Percentiles rank a stretch among this genome's conserved stretches.
Evolutionary conservation across 805 yeast genomes (phyloP).

Genomic region (Teunomyces lycoperdinae): DNA sequence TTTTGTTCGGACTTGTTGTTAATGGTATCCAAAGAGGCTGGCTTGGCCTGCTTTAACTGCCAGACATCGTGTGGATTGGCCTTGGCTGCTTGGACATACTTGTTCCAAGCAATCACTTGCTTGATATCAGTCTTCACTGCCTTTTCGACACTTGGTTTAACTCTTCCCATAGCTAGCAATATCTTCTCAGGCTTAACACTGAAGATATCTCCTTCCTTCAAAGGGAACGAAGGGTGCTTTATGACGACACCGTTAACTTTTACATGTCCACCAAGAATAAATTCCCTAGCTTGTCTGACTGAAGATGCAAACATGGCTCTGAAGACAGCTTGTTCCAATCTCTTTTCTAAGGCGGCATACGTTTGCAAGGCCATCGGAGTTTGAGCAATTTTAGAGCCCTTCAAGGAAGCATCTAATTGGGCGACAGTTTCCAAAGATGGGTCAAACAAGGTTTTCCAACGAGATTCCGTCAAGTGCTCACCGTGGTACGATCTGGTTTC

Average conservation of each 20-base stretch:
- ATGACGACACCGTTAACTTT: slow-evolving; percentile 80
- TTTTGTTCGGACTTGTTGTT: slow-evolving; percentile 10
- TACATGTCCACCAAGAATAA: slow-evolving; percentile 76
- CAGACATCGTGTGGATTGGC: slow-evolving; percentile 57
- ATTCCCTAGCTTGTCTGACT: slow-evolving; percentile 90
- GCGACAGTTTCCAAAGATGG: slow-evolving; percentile 80
- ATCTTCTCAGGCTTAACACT: slow-evolving; percentile 84
- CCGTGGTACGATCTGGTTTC: slow-evolving; percentile 96
- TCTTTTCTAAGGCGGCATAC: slow-evolving; percentile 79
- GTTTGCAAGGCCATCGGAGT: slow-evolving; percentile 90
- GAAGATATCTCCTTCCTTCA: slow-evolving; percentile 84
- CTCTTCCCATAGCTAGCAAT: slow-evolving; percentile 76
- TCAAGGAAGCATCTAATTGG: slow-evolving; percentile 77
- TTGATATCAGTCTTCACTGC: slow-evolving; percentile 67
- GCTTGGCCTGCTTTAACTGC: slow-evolving; percentile 45
- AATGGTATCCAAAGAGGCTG: slow-evolving; percentile 32
- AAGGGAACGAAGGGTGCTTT: slow-evolving; percentile 72
- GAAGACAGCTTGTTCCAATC: slow-evolving; percentile 87
- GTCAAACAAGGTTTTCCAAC: slow-evolving; percentile 72
- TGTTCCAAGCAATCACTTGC: slow-evolving; percentile 76
- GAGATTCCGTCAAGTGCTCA: slow-evolving; percentile 80
- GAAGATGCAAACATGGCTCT: slow-evolving; percentile 93
- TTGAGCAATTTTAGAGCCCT: slow-evolving; percentile 50
- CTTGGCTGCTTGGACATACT: slow-evolving; percentile 58
- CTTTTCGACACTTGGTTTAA: slow-evolving; percentile 71